phyloP scores from a whole-genome alignment of 768 basidiomycete genomes.

The Gelatoporia subvermispora region DNA sequence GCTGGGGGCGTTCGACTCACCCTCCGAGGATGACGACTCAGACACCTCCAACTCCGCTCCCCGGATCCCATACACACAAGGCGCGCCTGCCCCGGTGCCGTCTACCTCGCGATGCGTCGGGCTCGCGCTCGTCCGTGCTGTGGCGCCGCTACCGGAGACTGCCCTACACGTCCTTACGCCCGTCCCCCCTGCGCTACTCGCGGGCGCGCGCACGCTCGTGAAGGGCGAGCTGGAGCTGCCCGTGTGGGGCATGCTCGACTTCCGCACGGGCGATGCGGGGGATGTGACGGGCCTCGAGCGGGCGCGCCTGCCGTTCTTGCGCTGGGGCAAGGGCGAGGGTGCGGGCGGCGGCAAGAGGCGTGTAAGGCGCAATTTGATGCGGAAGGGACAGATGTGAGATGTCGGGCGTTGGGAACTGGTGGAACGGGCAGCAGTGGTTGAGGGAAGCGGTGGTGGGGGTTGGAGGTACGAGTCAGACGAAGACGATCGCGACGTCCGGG shows the following conservation, averaged over 20 bases:
- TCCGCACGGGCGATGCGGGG: conserved; percentile 35
- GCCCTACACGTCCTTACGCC: conserved; percentile 81
- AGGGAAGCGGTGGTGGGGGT: not conserved
- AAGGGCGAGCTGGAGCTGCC: conserved; percentile 90
- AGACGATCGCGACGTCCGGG: conserved; percentile 30
- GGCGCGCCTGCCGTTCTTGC: conserved; percentile 69
- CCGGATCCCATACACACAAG: conserved; percentile 64
- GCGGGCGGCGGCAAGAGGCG: conserved; percentile 68
- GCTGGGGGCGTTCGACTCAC: conserved; percentile 33
- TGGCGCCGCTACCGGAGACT: conserved; percentile 36
- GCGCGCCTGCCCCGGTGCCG: conserved; percentile 49
- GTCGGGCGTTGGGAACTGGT: not conserved
- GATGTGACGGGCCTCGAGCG: conserved; percentile 50
- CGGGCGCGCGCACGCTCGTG: conserved; percentile 46
- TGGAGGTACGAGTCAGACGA: conserved; percentile 16
- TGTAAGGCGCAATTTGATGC: conserved; percentile 84
- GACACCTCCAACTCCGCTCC: not conserved
- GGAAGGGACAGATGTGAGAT: conserved; percentile 63
- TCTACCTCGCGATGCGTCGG: conserved; percentile 63
- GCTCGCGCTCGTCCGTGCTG: conserved; percentile 67
- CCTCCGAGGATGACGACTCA: conserved; percentile 2
- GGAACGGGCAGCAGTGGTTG: not conserved
- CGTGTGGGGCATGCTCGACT: conserved; percentile 83
- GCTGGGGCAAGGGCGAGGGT: conserved; percentile 68
- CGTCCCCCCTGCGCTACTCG: conserved; percentile 46